Percentiles rank a stretch among this genome's conserved stretches.
phyloP scores from a whole-genome alignment of 352 stramenopile genomes.

The Phytophthora rubi region DNA sequence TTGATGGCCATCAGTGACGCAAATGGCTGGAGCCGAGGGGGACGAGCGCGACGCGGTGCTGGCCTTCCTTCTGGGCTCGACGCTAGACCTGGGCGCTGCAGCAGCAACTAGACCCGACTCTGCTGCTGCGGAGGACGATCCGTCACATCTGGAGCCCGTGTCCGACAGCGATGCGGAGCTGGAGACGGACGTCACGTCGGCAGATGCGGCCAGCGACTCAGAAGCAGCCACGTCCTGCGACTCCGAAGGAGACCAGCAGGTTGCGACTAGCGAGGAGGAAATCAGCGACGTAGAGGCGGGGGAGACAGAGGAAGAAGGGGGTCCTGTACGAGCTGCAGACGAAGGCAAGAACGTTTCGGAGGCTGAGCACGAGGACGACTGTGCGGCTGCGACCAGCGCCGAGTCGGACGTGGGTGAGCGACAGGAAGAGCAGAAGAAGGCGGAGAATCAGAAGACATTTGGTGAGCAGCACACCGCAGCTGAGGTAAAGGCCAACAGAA shows the following conservation, averaged over 20 bases:
- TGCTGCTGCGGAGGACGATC: constrained; percentile 1
- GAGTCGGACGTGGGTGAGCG: constrained; percentile 1
- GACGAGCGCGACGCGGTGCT: constrained; percentile 21
- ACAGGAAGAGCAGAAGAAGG: constrained; percentile 3
- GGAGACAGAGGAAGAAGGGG: background rate
- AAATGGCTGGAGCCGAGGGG: constrained; percentile 8
- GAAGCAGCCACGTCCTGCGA: constrained; percentile 15
- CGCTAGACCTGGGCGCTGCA: background rate
- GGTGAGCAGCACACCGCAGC: background rate
- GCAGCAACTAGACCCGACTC: background rate
- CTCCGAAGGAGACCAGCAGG: constrained; percentile 9
- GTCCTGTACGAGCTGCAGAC: background rate
- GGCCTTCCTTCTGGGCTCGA: constrained; percentile 30
- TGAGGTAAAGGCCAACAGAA: background rate
- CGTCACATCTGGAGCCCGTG: constrained; percentile 26
- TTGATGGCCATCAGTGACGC: constrained; percentile 14
- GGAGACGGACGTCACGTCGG: background rate
- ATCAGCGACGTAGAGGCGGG: background rate
- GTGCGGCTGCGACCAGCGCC: background rate
- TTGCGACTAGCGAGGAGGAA: background rate
- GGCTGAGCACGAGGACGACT: constrained; percentile 21
- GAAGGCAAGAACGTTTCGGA: constrained; percentile 1
- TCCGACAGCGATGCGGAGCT: constrained; percentile 13
- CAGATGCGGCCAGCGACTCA: constrained; percentile 2
- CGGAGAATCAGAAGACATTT: background rate